phyloP scores from a whole-genome alignment of 2,329 filamentous ascomycete species.

The Trichoderma guizhouense region DNA sequence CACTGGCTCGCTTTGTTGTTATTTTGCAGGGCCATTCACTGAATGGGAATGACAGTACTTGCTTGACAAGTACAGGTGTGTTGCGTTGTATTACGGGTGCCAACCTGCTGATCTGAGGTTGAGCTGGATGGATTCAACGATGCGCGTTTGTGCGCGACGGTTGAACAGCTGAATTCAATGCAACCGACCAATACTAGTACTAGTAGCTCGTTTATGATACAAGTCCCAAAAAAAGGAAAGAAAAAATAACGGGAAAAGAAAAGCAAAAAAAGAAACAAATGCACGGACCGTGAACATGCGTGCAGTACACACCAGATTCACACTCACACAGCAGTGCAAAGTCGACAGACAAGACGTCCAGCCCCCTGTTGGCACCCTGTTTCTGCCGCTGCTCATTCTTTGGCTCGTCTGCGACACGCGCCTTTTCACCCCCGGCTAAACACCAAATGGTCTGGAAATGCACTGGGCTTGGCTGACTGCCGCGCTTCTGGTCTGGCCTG shows the following conservation, averaged over 20 bases:
- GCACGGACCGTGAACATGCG: background rate
- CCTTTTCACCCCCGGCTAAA: background rate
- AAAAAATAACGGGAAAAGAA: background rate
- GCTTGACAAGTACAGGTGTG: background rate
- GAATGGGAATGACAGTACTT: background rate
- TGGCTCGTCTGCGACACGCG: conserved; percentile 22
- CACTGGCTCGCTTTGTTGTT: background rate
- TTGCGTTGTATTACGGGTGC: background rate
- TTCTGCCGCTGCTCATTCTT: conserved; percentile 20
- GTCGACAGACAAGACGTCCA: background rate
- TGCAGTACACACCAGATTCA: background rate
- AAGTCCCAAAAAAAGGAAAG: background rate
- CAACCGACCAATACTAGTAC: background rate
- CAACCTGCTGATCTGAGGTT: background rate
- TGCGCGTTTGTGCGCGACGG: background rate
- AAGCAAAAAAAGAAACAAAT: background rate
- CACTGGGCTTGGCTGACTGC: conserved; percentile 12
- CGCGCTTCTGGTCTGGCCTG: background rate
- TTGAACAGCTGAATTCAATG: background rate
- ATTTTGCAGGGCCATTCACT: background rate
- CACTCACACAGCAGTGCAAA: background rate
- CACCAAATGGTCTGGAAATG: background rate
- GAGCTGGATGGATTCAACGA: background rate
- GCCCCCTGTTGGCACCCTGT: conserved; percentile 15
- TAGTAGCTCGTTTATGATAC: background rate